Conservation (phyloP, 2,329 filamentous ascomycete genomes). For the Claviceps purpurea region DNA sequence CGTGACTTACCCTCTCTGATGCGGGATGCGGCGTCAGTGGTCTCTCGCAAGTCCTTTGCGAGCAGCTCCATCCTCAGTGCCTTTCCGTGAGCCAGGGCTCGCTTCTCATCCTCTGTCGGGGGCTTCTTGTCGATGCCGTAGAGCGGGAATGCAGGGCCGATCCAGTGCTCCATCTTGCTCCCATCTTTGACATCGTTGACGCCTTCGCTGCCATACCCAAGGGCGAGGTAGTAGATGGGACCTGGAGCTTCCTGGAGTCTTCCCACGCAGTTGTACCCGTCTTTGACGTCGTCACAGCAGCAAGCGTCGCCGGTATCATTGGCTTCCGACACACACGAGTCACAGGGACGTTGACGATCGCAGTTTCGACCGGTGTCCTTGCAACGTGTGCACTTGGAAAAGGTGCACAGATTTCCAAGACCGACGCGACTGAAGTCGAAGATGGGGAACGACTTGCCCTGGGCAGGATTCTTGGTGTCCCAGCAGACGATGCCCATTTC, state of each 20-base stretch:
- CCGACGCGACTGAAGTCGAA: conserved; percentile 19
- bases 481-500: conserved; percentile 18
- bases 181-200: conserved; percentile 15
- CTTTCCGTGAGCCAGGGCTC: neutral
- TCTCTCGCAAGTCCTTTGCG: neutral
- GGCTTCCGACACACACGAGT: conserved; percentile 16
- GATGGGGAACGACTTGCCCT: conserved; percentile 10
- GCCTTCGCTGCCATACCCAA: conserved; percentile 17
- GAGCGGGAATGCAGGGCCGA: conserved; percentile 10
- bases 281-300: conserved; percentile 2
- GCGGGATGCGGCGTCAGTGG: neutral
- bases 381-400: conserved; percentile 15
- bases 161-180: conserved; percentile 13
- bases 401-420: conserved; percentile 16
- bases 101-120: neutral
- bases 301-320: neutral
- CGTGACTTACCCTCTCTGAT: neutral
- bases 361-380: conserved; percentile 13
- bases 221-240: conserved; percentile 21
- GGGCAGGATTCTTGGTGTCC: neutral
- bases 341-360: conserved; percentile 25
- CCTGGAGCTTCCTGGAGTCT: conserved; percentile 9
- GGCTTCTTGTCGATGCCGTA: conserved; percentile 8
- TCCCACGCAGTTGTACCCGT: conserved; percentile 9
- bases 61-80: neutral